Conservation (phyloP, 2,329 filamentous ascomycete genomes). For the Aspergillus ustus region DNA sequence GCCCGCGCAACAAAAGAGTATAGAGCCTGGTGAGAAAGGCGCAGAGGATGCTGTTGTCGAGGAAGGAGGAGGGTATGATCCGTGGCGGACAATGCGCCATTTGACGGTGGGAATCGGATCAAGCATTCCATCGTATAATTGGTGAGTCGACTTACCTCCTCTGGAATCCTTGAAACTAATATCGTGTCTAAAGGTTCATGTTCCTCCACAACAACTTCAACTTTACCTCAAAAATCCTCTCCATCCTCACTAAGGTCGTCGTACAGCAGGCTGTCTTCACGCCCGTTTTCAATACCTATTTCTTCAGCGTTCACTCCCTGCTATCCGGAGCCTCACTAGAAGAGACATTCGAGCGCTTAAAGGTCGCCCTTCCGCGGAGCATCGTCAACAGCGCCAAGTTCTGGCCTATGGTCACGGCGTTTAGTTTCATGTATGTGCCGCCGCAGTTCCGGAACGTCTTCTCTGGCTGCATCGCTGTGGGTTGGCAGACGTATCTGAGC, state of each 20-base stretch:
- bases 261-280: constrained; percentile 83
- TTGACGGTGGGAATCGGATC: constrained; percentile 73
- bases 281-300: constrained; percentile 80
- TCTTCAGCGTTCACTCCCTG: constrained; percentile 79
- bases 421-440: constrained; percentile 83
- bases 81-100: constrained; percentile 70
- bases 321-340: constrained; percentile 68
- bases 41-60: constrained; percentile 27
- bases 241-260: constrained; percentile 74
- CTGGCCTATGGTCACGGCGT: constrained; percentile 85
- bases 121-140: constrained; percentile 79
- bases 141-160: constrained; percentile 58
- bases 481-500: constrained; percentile 91
- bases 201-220: constrained; percentile 84
- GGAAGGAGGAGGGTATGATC: constrained; percentile 61
- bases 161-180: neutral
- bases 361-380: constrained; percentile 75
- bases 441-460: constrained; percentile 82
- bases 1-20: constrained; percentile 18
- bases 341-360: constrained; percentile 72
- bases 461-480: constrained; percentile 76
- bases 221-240: constrained; percentile 72
- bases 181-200: constrained; percentile 64
- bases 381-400: constrained; percentile 81
- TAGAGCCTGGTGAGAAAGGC: constrained; percentile 39